These are phyloP conservation scores for Firmiana major DNA, from an alignment of 345 rosid genomes.

Conservation along the genomic window DNA sequence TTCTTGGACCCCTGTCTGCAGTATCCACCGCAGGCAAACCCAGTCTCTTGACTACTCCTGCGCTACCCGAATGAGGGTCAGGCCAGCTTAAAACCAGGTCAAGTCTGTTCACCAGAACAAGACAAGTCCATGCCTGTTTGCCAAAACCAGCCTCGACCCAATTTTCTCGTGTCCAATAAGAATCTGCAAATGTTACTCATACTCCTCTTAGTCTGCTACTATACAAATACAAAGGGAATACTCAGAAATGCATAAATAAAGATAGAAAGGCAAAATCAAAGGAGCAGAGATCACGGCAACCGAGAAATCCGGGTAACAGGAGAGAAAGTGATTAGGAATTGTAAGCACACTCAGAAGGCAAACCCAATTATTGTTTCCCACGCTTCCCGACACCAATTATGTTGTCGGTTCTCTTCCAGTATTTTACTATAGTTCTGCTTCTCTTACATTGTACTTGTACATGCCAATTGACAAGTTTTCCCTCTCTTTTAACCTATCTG, in stretches of 20 bases:
- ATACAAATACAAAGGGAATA: neutral
- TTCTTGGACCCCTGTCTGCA: neutral
- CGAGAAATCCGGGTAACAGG: constrained; percentile 30
- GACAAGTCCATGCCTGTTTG: constrained; percentile 2
- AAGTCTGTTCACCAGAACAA: neutral
- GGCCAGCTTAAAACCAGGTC: neutral
- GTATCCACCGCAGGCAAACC: neutral
- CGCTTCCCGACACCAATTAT: constrained; percentile 48
- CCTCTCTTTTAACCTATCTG: neutral
- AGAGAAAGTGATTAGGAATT: neutral
- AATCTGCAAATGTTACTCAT: neutral
- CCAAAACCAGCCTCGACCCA: neutral
- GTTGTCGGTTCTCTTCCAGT: constrained; percentile 20
- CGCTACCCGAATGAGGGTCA: neutral
- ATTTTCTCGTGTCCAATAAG: neutral
- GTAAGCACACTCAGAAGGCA: constrained; percentile 12
- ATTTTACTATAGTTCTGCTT: neutral
- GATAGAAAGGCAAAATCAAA: constrained; percentile 1
- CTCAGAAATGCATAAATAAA: neutral
- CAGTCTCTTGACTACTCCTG: neutral
- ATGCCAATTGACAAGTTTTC: neutral
- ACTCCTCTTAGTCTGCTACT: neutral
- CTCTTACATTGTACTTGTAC: neutral
- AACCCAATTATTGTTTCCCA: constrained; percentile 41
- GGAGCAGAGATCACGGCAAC: constrained; percentile 22